Conservation (phyloP, 768 basidiomycete species). For the Psilocybe cubensis region DNA sequence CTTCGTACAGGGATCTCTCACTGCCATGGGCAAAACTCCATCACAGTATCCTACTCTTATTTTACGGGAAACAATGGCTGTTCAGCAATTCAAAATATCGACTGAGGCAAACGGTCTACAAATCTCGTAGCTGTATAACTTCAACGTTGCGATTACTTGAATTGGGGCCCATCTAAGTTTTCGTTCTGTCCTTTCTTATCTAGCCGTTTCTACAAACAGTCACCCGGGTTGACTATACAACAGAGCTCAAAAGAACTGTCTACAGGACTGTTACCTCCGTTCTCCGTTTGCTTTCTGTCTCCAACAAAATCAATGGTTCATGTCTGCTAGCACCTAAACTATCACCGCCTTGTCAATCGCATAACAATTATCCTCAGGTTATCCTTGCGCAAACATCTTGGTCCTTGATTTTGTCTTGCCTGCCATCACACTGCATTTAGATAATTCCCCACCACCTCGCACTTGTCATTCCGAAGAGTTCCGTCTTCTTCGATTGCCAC, state of each 20-base stretch:
- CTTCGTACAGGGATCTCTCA: neutral
- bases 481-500: slow-evolving; percentile 11
- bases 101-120: no score
- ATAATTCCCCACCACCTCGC: no score
- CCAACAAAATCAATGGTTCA: slow-evolving; percentile 23
- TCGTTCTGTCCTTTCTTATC: neutral
- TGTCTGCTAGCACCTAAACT: slow-evolving; percentile 19
- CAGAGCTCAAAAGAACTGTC: neutral
- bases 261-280: slow-evolving; percentile 25
- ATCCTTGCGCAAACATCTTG: slow-evolving; percentile 14
- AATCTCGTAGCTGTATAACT: neutral
- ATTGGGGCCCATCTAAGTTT: no score
- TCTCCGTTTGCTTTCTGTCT: slow-evolving; percentile 26
- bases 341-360: slow-evolving; percentile 27
- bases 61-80: no score
- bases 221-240: no score
- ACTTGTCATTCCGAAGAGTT: neutral
- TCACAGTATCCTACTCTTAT: no score
- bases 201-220: no score
- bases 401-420: slow-evolving; percentile 23
- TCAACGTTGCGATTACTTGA: neutral
- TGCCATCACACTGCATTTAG: neutral
- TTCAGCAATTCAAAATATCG: no score
- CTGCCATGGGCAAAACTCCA: no score
- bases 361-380: slow-evolving; percentile 17